Evolutionary conservation across 805 yeast genomes (phyloP).

Genomic region (Candida sanyiensis): DNA sequence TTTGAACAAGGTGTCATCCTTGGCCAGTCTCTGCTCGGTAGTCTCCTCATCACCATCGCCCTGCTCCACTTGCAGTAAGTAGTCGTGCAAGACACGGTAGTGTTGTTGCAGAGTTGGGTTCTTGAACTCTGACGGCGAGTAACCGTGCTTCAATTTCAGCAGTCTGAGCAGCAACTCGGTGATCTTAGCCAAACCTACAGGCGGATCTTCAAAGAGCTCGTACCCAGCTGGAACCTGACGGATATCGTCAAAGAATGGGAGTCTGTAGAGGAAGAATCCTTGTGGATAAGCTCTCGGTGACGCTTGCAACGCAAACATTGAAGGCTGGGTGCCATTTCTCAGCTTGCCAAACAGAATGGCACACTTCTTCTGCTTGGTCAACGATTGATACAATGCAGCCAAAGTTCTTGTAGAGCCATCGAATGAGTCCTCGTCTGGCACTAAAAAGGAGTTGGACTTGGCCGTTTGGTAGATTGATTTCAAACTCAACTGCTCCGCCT

Average conservation of each 20-base stretch:
- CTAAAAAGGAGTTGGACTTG: conserved; percentile 51
- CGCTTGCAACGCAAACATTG: conserved; percentile 55
- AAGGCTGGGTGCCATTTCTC: conserved; percentile 48
- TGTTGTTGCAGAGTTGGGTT: conserved; percentile 70
- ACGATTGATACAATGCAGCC: conserved; percentile 56
- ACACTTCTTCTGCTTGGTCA: conserved; percentile 45
- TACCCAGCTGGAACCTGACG: conserved; percentile 51
- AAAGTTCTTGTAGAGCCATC: conserved; percentile 64
- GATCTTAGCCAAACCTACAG: conserved; percentile 12
- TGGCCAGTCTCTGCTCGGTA: conserved; percentile 14
- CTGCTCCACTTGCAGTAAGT: conserved; percentile 51
- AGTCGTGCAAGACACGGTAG: conserved; percentile 56
- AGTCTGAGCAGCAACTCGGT: conserved; percentile 27
- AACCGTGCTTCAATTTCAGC: conserved; percentile 42
- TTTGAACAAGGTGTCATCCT: conserved; percentile 33
- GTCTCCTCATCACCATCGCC: conserved; percentile 9
- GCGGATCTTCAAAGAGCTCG: conserved; percentile 6
- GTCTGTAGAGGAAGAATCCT: conserved; percentile 62
- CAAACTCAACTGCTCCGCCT: conserved; percentile 37
- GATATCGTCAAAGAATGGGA: conserved; percentile 75
- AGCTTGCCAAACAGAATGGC: conserved; percentile 72
- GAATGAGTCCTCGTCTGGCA: conserved; percentile 57
- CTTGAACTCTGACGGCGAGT: conserved; percentile 49
- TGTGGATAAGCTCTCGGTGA: conserved; percentile 31
- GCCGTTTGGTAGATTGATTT: conserved; percentile 47